Evolutionary conservation across 1,139 yeast genomes (phyloP).

Genomic region (Pichia cactophila): DNA sequence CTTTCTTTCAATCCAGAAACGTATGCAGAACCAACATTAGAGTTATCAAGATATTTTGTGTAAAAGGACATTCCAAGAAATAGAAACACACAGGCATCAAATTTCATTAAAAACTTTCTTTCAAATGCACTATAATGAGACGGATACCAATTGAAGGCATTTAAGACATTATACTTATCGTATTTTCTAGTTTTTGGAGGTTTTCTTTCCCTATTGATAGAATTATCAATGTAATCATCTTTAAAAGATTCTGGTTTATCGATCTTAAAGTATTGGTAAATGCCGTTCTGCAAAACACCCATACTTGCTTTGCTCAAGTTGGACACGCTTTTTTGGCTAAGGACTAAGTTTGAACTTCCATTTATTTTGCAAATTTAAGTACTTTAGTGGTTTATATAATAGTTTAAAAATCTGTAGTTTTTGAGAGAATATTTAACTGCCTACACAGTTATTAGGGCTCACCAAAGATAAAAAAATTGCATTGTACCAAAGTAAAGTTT

Average conservation of each 20-base stretch:
- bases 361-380: too few relatives aligned
- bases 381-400: too few relatives aligned
- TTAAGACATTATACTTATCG: slow-evolving; percentile 18
- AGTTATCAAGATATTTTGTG: slow-evolving; percentile 61
- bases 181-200: slow-evolving; percentile 4
- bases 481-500: too few relatives aligned
- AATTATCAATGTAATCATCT: slow-evolving; percentile 9
- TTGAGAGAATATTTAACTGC: too few relatives aligned
- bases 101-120: slow-evolving; percentile 45
- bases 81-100: slow-evolving; percentile 53
- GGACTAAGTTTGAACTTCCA: too few relatives aligned
- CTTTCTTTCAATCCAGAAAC: slow-evolving; percentile 57
- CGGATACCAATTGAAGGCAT: slow-evolving; percentile 25
- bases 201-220: slow-evolving; percentile 12
- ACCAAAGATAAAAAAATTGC: too few relatives aligned
- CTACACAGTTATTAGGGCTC: too few relatives aligned
- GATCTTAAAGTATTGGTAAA: slow-evolving; percentile 4
- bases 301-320: not conserved
- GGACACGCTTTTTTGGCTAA: too few relatives aligned
- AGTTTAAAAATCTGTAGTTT: too few relatives aligned
- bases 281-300: not conserved
- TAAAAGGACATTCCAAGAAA: slow-evolving; percentile 58
- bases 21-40: slow-evolving; percentile 60
- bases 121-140: slow-evolving; percentile 24
- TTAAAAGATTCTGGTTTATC: slow-evolving; percentile 11